phyloP scores from a whole-genome alignment of 2,329 filamentous ascomycete species.

The Cytospora leucostoma region DNA sequence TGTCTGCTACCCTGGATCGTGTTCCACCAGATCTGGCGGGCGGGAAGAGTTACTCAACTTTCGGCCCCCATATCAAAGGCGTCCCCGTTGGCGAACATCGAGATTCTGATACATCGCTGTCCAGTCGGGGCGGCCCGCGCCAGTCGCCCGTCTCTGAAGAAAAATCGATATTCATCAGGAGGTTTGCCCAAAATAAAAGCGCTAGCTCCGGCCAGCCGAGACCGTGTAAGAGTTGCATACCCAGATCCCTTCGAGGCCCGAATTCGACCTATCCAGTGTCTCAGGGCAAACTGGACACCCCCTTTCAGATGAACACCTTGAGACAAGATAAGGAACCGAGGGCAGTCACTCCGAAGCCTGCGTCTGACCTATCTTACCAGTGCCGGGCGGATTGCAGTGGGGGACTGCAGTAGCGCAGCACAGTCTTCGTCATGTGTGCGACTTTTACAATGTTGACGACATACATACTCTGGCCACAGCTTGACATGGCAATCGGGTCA shows the following conservation, averaged over 20 bases:
- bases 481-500: neutral
- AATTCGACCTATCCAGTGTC: neutral
- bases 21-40: slow-evolving; percentile 27
- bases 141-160: neutral
- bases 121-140: slow-evolving; percentile 22
- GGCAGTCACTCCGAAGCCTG: neutral
- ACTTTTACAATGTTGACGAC: neutral
- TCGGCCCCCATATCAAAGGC: neutral
- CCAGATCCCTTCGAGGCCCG: neutral
- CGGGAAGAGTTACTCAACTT: slow-evolving; percentile 3
- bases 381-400: slow-evolving; percentile 1
- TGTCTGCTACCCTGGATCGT: slow-evolving; percentile 25
- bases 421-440: slow-evolving; percentile 4
- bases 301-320: neutral
- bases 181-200: neutral
- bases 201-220: slow-evolving; percentile 4
- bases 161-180: neutral
- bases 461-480: neutral
- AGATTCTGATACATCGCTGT: slow-evolving; percentile 3
- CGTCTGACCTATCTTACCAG: neutral
- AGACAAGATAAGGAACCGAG: neutral
- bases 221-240: neutral
- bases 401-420: slow-evolving; percentile 8
- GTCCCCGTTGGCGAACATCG: slow-evolving; percentile 3
- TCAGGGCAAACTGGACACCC: neutral